Conservation (phyloP, 1,284 basidiomycete species). For the Pseudomicrostroma phylloplanum region DNA sequence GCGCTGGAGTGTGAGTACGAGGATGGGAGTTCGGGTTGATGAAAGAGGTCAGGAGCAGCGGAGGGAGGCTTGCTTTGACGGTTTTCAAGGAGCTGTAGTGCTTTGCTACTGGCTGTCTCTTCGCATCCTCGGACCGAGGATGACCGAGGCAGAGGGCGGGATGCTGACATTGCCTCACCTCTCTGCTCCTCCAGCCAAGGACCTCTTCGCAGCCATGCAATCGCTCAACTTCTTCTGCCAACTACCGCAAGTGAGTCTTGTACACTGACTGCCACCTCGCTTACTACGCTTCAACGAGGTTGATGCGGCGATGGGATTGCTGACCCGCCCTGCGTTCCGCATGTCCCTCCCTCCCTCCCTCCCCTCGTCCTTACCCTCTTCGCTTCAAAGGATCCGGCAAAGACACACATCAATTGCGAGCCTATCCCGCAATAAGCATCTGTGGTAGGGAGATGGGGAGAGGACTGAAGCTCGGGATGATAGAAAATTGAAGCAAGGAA, state of each 20-base stretch:
- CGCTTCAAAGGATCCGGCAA: conserved; percentile 14
- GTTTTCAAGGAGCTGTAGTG: no score
- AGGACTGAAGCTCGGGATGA: no score
- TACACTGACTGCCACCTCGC: background rate
- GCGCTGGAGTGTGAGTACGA: conserved; percentile 14
- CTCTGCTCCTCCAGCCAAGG: background rate
- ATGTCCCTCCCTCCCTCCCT: background rate
- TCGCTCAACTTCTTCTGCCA: conserved; percentile 16
- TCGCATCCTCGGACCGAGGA: no score
- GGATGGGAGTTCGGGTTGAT: background rate
- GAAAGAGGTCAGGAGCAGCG: background rate
- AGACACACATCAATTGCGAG: conserved; percentile 18
- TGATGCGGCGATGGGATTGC: background rate
- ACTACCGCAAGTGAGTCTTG: conserved; percentile 9
- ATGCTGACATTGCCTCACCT: background rate
- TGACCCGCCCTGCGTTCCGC: background rate
- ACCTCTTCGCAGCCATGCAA: conserved; percentile 11
- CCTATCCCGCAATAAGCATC: conserved; percentile 11
- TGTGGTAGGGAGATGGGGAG: no score
- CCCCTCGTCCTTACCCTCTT: background rate
- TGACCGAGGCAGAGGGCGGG: background rate
- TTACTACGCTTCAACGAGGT: background rate
- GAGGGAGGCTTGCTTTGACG: background rate
- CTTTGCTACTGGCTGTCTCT: no score
- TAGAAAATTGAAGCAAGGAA: no score